These are phyloP conservation scores for Earliella scabrosa DNA, from an alignment of 1,284 basidiomycete genomes.

Conservation along the genomic window DNA sequence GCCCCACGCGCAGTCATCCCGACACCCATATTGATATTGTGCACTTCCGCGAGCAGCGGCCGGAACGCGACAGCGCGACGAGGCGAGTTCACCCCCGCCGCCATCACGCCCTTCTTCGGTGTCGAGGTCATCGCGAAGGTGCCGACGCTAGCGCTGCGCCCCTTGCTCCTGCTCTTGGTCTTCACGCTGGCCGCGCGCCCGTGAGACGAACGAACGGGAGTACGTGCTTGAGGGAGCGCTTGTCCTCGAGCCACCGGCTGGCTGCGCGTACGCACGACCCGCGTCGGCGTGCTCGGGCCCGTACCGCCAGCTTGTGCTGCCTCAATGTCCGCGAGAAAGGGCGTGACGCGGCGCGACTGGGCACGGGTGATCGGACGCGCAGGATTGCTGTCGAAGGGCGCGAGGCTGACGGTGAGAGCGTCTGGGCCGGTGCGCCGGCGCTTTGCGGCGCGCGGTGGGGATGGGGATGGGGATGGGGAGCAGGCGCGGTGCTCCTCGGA, in stretches of 20 bases:
- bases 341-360: slow-evolving; percentile 25
- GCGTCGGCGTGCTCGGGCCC: background rate
- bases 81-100: slow-evolving; percentile 20
- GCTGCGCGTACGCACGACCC: slow-evolving; percentile 22
- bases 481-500: slow-evolving; percentile 9
- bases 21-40: too few relatives aligned
- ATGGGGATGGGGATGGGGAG: too few relatives aligned
- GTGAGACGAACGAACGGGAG: too few relatives aligned
- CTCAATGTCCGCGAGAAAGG: slow-evolving; percentile 6
- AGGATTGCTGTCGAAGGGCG: slow-evolving; percentile 7
- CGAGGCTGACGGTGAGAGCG: background rate
- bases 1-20: background rate
- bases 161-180: too few relatives aligned
- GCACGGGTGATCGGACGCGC: slow-evolving; percentile 26
- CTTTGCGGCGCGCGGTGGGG: slow-evolving; percentile 21
- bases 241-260: too few relatives aligned
- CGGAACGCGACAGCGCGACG: slow-evolving; percentile 3
- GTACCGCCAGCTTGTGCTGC: too few relatives aligned
- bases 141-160: too few relatives aligned
- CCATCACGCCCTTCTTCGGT: slow-evolving; percentile 27
- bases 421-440: slow-evolving; percentile 21
- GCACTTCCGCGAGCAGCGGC: slow-evolving; percentile 13
- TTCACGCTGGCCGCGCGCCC: too few relatives aligned
- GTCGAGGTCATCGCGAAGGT: slow-evolving; percentile 32
- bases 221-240: too few relatives aligned